phyloP scores from a whole-genome alignment of 768 basidiomycete genomes.

The Hirschioporus abietinus region DNA sequence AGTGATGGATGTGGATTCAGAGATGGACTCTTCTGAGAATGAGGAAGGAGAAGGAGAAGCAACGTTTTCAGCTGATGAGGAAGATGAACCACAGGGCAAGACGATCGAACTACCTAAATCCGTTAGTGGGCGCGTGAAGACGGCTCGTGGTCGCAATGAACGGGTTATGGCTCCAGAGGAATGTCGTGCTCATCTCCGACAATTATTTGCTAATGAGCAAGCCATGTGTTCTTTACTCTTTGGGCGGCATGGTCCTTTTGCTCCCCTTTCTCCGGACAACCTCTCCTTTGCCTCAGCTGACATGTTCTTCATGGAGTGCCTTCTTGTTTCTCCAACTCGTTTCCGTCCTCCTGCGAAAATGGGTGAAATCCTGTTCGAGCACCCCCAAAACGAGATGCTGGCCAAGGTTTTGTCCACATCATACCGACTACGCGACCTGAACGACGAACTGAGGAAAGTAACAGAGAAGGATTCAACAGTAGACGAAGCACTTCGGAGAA shows the following conservation, averaged over 20 bases:
- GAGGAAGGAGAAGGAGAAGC: constrained; percentile 37
- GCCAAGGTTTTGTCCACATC: constrained; percentile 75
- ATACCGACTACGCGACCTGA: constrained; percentile 75
- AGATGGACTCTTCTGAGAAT: constrained; percentile 23
- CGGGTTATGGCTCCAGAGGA: constrained; percentile 88
- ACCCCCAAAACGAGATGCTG: constrained; percentile 91
- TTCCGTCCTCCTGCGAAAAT: constrained; percentile 92
- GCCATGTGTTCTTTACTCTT: constrained; percentile 85
- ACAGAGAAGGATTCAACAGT: constrained; percentile 51
- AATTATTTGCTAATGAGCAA: constrained; percentile 78
- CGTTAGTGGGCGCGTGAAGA: constrained; percentile 74
- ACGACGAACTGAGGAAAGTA: constrained; percentile 53
- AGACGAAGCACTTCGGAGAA: constrained; percentile 47
- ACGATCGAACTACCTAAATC: constrained; percentile 50
- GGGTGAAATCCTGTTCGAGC: constrained; percentile 92
- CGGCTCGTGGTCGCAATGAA: constrained; percentile 76
- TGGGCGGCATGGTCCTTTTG: constrained; percentile 86
- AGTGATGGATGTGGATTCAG: constrained; percentile 36
- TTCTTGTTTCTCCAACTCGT: constrained; percentile 89
- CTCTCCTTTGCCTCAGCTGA: constrained; percentile 77
- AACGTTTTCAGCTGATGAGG: constrained; percentile 46
- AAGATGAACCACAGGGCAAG: constrained; percentile 30
- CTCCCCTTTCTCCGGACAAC: constrained; percentile 51
- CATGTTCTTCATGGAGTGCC: constrained; percentile 94
- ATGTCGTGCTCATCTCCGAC: constrained; percentile 88